Conservation (phyloP, 768 basidiomycete genomes). For the Psilocybe azurescens region DNA sequence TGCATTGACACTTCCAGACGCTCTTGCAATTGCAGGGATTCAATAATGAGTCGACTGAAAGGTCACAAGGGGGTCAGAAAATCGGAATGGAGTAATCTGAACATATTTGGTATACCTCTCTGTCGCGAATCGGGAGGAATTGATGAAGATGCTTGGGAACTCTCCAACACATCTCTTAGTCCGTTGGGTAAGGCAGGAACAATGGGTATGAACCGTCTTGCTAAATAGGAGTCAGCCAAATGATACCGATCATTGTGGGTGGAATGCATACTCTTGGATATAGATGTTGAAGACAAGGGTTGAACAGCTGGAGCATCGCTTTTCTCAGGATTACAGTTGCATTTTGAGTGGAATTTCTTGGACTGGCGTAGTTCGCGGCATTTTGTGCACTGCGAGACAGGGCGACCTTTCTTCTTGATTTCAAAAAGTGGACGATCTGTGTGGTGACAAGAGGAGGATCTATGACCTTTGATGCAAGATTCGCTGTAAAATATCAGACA, state of each 20-base stretch:
- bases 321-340: conserved; percentile 62
- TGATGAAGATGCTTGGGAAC: conserved; percentile 28
- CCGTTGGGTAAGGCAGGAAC: conserved; percentile 78
- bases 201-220: conserved; percentile 72
- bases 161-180: conserved; percentile 57
- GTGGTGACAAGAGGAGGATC: conserved; percentile 88
- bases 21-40: conserved; percentile 69
- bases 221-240: conserved; percentile 39
- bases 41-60: conserved; percentile 61
- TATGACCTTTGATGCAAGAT: conserved; percentile 94
- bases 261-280: conserved; percentile 43
- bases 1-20: conserved; percentile 61
- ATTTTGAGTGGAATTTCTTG: conserved; percentile 82
- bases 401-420: conserved; percentile 92
- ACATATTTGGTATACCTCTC: conserved; percentile 44
- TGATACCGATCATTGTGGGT: neutral
- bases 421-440: conserved; percentile 90
- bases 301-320: conserved; percentile 36
- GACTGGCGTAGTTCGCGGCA: conserved; percentile 85
- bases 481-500: conserved; percentile 52
- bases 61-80: neutral
- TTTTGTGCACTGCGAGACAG: conserved; percentile 86
- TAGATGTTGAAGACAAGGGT: conserved; percentile 38
- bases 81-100: neutral
- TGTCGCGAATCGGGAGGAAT: conserved; percentile 50